Base-by-base conservation (phyloP, 768 basidiomycete species). In the Peribolospora baueri region DNA sequence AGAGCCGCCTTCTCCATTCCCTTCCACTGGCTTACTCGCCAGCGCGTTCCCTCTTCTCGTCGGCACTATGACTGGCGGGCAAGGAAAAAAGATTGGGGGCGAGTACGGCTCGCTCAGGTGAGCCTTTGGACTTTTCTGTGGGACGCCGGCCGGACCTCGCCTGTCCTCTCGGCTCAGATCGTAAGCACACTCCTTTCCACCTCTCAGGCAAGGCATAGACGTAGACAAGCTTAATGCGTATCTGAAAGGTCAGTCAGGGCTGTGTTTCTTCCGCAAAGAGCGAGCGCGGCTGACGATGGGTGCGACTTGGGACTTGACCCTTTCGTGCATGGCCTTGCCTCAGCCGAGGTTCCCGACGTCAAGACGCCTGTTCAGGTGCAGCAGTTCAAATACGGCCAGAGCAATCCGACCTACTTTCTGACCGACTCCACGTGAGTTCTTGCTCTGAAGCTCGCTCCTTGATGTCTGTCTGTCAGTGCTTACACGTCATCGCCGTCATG, bases 351-450 rank as follows among this genome's bases (percentile, higher is more conserved):
- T 6, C 67, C 72, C 10, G 69, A 66, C 0, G 73, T 88, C 53
- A 68, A 69, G 50, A 67, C 75, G 2, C 83, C 85, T 0, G 75
- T 91, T 13, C 68, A 71, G 14, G 77, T 93, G 41, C 83, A 87
- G 71, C 91, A 97, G 68, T 97, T 97, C 74, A 84, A 84, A 5
- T 64, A 61, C n/a, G 63, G 63, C 8, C 61, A 64, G 43, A 63
- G 62, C 6, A 98, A 98, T 64, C 91, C 91, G 0, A 97, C 91
- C 0, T 98, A 95, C 67, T 83, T 97, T 69, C 68, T 98, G 51
- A 83, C 77, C 5, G 84, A 85, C 68, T 72, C 76, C 13, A 74
- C 69, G 81, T 81, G 67, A 39, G 76, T 68, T 13, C 51, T 39
- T 14, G 39, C 14, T 40, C 45, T 4, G 7, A 25, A 25, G 25